Conservation (phyloP, 352 stramenopile species). For the Phytopythium chamaehyphon region DNA sequence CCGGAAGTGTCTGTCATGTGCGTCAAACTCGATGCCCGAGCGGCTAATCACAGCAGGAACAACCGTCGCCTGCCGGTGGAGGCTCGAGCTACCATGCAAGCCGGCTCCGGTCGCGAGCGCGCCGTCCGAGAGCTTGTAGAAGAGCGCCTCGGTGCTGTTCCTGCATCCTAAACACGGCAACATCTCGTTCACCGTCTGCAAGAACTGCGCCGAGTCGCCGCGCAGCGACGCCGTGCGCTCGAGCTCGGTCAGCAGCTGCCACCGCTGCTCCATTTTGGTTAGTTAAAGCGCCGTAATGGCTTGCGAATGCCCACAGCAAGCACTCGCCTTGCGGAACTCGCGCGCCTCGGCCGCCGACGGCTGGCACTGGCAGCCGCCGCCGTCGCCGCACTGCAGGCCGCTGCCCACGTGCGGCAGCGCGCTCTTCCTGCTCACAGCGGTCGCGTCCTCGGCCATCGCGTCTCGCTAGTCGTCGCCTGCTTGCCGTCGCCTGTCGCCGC, state of each 20-base stretch:
- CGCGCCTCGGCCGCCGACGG: constrained; percentile 63
- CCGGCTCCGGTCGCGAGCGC: constrained; percentile 7
- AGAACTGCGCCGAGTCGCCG: constrained; percentile 60
- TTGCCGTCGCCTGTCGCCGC: no score
- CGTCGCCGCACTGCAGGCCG: constrained; percentile 12
- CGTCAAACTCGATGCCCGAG: constrained; percentile 50
- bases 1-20: constrained; percentile 52
- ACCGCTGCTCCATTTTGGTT: constrained; percentile 40
- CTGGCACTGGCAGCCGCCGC: constrained; percentile 48
- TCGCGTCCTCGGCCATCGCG: constrained; percentile 1
- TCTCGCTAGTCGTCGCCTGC: no score
- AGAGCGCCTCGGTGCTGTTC: constrained; percentile 73
- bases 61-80: not conserved
- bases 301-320: not conserved
- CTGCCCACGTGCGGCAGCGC: constrained; percentile 5
- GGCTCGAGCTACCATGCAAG: not conserved
- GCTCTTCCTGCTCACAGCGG: constrained; percentile 4
- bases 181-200: constrained; percentile 68
- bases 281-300: not conserved
- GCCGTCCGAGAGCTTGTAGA: constrained; percentile 59
- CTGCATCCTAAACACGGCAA: constrained; percentile 75
- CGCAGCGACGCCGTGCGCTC: constrained; percentile 67
- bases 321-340: constrained; percentile 74
- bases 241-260: constrained; percentile 71
- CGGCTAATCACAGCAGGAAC: constrained; percentile 42